Percentiles rank a stretch among this genome's conserved stretches.
Evolutionary conservation across 78 protist genomes (phyloP).

Genomic region (Cavenderia fasciculata): DNA sequence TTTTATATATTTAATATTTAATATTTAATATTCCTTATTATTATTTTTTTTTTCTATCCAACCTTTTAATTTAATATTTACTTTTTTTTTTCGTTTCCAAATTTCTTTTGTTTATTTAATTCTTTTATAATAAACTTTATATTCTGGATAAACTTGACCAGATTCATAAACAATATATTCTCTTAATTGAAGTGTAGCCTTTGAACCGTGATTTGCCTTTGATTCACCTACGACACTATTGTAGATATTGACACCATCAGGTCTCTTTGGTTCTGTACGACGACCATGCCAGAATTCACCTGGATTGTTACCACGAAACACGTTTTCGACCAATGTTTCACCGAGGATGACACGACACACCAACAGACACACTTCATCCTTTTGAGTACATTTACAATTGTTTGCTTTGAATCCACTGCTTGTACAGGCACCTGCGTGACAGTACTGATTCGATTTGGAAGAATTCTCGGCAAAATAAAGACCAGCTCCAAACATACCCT

Average conservation of each 20-base stretch:
- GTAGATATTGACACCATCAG: constrained; percentile 37
- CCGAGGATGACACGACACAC: constrained; percentile 73
- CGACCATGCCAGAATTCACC: constrained; percentile 73
- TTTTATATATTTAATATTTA: no score
- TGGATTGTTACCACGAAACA: constrained; percentile 46
- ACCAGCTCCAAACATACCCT: constrained; percentile 86
- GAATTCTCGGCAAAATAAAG: constrained; percentile 81
- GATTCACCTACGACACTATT: constrained; percentile 72
- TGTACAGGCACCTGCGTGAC: constrained; percentile 57
- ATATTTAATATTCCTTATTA: no score
- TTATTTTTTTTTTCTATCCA: no score
- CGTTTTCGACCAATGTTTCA: constrained; percentile 58
- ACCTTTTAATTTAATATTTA: no score
- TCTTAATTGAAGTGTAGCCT: constrained; percentile 46
- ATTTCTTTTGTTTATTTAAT: constrained; percentile 24
- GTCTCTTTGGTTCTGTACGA: constrained; percentile 69
- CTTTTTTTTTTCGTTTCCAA: no score
- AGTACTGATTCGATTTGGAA: constrained; percentile 73
- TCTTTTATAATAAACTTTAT: constrained; percentile 67
- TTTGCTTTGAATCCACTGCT: constrained; percentile 38
- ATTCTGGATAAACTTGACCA: constrained; percentile 67
- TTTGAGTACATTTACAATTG: constrained; percentile 38
- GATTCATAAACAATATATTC: constrained; percentile 72
- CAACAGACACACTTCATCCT: constrained; percentile 65
- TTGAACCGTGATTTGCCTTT: constrained; percentile 68